Evolutionary conservation across 2,329 filamentous ascomycete genomes (phyloP).

Genomic region (Lasiodiplodia citricola): DNA sequence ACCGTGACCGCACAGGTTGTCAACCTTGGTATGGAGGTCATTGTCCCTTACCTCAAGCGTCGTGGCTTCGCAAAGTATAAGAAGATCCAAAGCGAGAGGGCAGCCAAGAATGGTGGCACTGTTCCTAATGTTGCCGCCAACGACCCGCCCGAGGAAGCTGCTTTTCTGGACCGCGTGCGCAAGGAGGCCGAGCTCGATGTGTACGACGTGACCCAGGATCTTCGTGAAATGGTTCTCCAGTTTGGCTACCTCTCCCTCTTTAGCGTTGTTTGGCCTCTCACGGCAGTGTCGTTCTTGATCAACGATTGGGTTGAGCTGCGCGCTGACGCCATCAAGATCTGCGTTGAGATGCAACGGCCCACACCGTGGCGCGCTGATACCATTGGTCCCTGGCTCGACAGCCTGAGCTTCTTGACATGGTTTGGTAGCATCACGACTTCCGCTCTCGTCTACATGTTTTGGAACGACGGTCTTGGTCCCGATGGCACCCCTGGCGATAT

Average conservation of each 20-base stretch:
- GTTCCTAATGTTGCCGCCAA: constrained; percentile 57
- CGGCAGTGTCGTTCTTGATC: constrained; percentile 82
- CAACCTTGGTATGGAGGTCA: constrained; percentile 80
- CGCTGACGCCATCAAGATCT: constrained; percentile 93
- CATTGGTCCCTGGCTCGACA: constrained; percentile 90
- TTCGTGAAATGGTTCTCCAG: constrained; percentile 91
- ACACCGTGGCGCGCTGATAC: constrained; percentile 90
- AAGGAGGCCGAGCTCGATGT: constrained; percentile 79
- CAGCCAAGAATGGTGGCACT: constrained; percentile 61
- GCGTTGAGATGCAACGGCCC: constrained; percentile 84
- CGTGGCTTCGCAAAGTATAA: constrained; percentile 79
- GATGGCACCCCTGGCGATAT: constrained; percentile 72
- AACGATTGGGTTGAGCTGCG: constrained; percentile 98
- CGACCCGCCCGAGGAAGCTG: constrained; percentile 77
- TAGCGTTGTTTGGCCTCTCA: constrained; percentile 93
- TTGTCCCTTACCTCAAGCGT: constrained; percentile 85
- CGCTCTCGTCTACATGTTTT: constrained; percentile 84
- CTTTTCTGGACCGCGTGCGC: constrained; percentile 81
- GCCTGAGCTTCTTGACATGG: constrained; percentile 90
- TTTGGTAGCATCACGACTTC: constrained; percentile 86
- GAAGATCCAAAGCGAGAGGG: constrained; percentile 67
- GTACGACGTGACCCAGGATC: constrained; percentile 90
- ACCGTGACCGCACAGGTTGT: constrained; percentile 93
- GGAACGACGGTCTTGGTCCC: constrained; percentile 67
- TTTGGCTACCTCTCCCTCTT: constrained; percentile 90